Evolutionary conservation across 805 yeast species (phyloP), one percentile per base, ranked within the genome.

Genomic region (Candida tallmaniae): DNA sequence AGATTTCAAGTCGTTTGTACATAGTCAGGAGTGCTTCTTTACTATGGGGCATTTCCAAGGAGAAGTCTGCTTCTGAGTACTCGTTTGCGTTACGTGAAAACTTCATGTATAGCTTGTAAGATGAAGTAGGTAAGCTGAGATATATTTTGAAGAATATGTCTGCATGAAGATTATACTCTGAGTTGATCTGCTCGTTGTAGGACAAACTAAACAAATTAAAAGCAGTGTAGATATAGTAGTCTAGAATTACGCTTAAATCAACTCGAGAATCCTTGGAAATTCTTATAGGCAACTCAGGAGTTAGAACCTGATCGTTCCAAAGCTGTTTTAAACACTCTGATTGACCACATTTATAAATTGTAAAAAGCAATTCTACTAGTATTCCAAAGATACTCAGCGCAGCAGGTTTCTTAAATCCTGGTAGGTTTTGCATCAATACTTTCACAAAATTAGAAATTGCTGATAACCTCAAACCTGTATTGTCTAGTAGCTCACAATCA

Each of bases 1-100:
- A 46, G 4, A 60, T 41, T 38, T 61, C 65, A 32, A 54, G 61
- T 34, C 66, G 45, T 27, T 50, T 51, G 6, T 19, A 12, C 7
- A 42, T 19, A 6, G 22, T 11, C 3, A 10, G 4, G 7, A 19
- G 5, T 2, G 23, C 27, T 4, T 20, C 10, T 14, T 27, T 15
- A 4, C 25, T 16, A 5, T 23, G 10, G 2, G 14, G 15, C 12
- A 28, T 7, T 9, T 24, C 29, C 6, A 29, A 3, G 4, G 18
- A 24, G 4, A 17, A 4, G 6, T 28, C 32, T 6, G 8, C 15
- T 6, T 27, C 29, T 11, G 8, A 6, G 7, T 19, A 15, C 10
- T 30, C 29, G n/a, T 23, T 14, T 10, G 13, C 13, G 6, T 17
- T 6, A 5, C 14, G 16, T 3, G 28, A 23, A 6, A 19, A 16